These are phyloP conservation scores for Mycotypha africana DNA, from an alignment of 371 early-diverging fungal genomes.

Conservation along the genomic window DNA sequence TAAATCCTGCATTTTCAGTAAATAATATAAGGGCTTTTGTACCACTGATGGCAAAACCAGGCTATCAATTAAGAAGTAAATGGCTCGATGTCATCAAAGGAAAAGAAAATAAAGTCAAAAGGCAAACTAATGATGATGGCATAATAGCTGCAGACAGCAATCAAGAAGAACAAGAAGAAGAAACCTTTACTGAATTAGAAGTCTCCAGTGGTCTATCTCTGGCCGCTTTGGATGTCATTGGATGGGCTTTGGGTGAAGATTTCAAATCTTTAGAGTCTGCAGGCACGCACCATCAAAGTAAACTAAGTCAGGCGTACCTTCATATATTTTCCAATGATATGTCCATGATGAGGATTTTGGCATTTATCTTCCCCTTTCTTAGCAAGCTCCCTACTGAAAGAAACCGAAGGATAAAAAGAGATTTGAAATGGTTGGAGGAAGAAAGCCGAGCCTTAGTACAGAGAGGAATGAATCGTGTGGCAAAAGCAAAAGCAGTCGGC, in stretches of 20 bases:
- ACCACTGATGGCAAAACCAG: conserved; percentile 39
- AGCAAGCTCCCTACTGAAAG: conserved; percentile 30
- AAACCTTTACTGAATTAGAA: conserved; percentile 19
- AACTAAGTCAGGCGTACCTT: conserved; percentile 42
- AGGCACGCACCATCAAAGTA: conserved; percentile 20
- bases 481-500: conserved; percentile 3
- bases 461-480: conserved; percentile 27
- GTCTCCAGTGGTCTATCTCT: conserved; percentile 32
- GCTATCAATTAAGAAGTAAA: conserved; percentile 19
- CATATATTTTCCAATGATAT: conserved; percentile 30
- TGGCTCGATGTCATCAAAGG: conserved; percentile 22
- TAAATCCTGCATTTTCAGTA: conserved; percentile 62
- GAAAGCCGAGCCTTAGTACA: conserved; percentile 39
- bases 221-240: conserved; percentile 43
- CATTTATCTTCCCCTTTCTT: conserved; percentile 31
- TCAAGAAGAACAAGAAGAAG: background rate
- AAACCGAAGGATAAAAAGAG: conserved; percentile 14
- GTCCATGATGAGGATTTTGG: conserved; percentile 22
- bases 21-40: conserved; percentile 41
- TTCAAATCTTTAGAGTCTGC: conserved; percentile 21
- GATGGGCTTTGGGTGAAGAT: conserved; percentile 46
- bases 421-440: conserved; percentile 28
- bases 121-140: conserved; percentile 1
- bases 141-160: background rate
- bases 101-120: background rate